A percentile compares a stretch with the other conserved stretches of the same genome.
Evolutionary conservation across 148 eudicot species (phyloP).

Genomic region (Rhododendron simsii): DNA sequence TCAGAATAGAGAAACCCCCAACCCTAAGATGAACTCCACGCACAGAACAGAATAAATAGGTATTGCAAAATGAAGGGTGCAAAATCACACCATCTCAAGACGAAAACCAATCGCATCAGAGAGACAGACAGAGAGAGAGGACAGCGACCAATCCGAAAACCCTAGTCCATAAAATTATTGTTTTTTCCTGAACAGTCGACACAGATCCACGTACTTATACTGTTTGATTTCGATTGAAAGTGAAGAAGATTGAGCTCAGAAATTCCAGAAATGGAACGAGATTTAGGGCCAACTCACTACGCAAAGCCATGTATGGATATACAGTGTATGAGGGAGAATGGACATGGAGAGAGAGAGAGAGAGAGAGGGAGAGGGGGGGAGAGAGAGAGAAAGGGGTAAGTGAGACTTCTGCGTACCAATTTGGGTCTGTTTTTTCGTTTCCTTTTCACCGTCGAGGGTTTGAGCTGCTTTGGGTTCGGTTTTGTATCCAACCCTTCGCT

Average conservation of each 20-base stretch:
- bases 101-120: background rate
- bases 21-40: background rate
- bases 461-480: background rate
- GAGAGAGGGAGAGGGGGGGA: background rate
- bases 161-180: background rate
- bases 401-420: conserved; percentile 4
- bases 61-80: background rate
- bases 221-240: background rate
- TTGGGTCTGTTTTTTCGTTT: background rate
- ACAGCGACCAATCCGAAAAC: conserved; percentile 2
- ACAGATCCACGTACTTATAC: background rate
- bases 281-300: conserved; percentile 5
- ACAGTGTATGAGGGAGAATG: background rate
- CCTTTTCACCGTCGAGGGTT: background rate
- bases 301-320: background rate
- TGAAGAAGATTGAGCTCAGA: background rate
- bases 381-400: background rate
- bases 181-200: background rate
- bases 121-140: background rate
- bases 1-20: background rate
- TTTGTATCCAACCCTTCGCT: background rate
- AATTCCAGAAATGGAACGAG: background rate
- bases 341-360: background rate
- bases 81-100: background rate
- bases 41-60: background rate